A percentile compares a stretch with the other conserved stretches of the same genome.
Evolutionary conservation across 2,329 filamentous ascomycete species (phyloP).

Genomic region (Fusarium haematococcum): DNA sequence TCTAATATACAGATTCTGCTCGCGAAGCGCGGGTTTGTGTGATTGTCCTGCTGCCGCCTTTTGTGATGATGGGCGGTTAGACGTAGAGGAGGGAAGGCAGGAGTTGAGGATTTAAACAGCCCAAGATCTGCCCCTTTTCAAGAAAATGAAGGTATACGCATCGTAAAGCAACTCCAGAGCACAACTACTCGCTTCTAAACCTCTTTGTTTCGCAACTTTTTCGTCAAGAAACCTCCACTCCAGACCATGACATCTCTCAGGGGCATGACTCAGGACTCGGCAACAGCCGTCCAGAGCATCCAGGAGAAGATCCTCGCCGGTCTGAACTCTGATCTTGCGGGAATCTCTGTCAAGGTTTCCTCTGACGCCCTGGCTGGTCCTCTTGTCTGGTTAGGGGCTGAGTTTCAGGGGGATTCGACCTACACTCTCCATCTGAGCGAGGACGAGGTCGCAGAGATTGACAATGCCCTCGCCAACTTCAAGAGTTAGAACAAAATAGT

Average conservation of each 20-base stretch:
- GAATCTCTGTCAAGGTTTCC: constrained; percentile 15
- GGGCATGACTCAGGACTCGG: constrained; percentile 18
- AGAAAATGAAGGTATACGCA: constrained; percentile 6
- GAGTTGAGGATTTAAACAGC: constrained; percentile 30
- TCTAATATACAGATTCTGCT: not conserved
- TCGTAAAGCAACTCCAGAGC: not conserved
- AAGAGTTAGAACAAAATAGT: constrained; percentile 36
- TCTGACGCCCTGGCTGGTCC: constrained; percentile 30
- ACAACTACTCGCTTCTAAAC: not conserved
- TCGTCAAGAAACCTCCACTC: not conserved
- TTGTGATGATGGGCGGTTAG: not conserved
- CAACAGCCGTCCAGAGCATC: constrained; percentile 4
- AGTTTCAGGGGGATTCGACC: constrained; percentile 26
- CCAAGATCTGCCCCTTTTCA: not conserved
- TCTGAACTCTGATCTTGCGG: constrained; percentile 23
- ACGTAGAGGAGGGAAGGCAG: constrained; percentile 1
- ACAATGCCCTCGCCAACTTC: constrained; percentile 44
- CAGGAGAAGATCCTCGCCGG: constrained; percentile 10
- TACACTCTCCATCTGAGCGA: constrained; percentile 33
- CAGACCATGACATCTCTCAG: constrained; percentile 24
- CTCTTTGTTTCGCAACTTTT: not conserved
- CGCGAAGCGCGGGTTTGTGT: constrained; percentile 15
- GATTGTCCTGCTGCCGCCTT: constrained; percentile 11
- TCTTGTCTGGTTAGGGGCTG: constrained; percentile 41
- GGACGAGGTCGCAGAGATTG: constrained; percentile 33